Base-by-base conservation (phyloP, 805 yeast genomes). In the Pachysolen tannophilus region DNA sequence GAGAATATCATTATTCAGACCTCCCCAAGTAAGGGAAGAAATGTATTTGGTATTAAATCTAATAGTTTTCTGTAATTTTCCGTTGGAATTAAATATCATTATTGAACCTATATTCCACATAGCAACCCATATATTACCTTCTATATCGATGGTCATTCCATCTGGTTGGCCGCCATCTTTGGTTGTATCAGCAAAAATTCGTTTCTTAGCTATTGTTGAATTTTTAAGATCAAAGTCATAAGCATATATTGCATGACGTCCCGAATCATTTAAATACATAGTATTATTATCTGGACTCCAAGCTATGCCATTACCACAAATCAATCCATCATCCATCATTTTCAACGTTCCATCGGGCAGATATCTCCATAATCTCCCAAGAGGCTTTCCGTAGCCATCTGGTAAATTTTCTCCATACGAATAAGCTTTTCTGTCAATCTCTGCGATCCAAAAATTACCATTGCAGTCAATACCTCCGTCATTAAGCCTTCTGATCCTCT, bases 391-490 rank as follows among this genome's bases (percentile, higher is more conserved):
- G 31, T 34, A 20, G 31, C 45, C 49, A n/a, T 26, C 34, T 13
- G 49, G 45, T 13, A 43, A 34, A 35, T 42, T 44, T 5, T 50
- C 47, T 8, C 61, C 61, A 14, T 32, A 36, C 6, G 48, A 36
- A 17, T 52, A 41, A 10, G 51, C 51, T 21, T 37, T 35, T 28
- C 43, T 44, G 33, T 56, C 61, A 24, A 56, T 48, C 42, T 57
- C 63, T 11, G 56, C 58, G 18, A 72, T 76, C 76, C 76, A 67
- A 42, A 63, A 60, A 19, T 72, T 46, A n/a, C 72, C 72, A 28
- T 48, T 49, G 26, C 56, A 46, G 9, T 71, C 72, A 3, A 43
- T 45, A 6, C 40, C 45, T 17, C 47, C 47, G 20, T 43, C 47
- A 29, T 43, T 43, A 39, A 43, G 42, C 14, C 47, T 43, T 29